Evolutionary conservation across 805 yeast species (phyloP).

Genomic region (Starmerella bombicola): DNA sequence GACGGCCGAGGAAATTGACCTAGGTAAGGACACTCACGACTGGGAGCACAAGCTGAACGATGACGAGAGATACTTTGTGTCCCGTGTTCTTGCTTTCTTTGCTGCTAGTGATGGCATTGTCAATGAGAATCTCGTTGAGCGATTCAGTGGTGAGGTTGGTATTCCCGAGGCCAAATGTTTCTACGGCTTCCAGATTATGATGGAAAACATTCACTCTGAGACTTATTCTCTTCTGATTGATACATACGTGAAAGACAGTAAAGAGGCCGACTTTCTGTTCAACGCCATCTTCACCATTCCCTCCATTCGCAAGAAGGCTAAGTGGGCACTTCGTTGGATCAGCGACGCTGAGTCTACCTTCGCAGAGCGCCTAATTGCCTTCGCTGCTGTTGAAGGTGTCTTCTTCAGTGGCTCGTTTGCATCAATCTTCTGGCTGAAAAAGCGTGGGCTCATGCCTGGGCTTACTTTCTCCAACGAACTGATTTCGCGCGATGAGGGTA

Average conservation of each 20-base stretch:
- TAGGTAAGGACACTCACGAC: conserved; percentile 79
- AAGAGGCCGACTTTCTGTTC: conserved; percentile 79
- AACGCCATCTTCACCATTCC: conserved; percentile 96
- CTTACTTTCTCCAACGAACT: conserved; percentile 94
- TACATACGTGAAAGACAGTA: conserved; percentile 90
- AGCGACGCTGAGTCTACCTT: conserved; percentile 74
- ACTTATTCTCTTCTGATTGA: conserved; percentile 91
- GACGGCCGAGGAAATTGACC: conserved; percentile 98
- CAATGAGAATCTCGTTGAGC: conserved; percentile 93
- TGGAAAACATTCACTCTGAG: conserved; percentile 98
- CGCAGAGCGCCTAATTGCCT: conserved; percentile 93
- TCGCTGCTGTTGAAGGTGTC: conserved; percentile 98
- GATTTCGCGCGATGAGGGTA: conserved; percentile 96
- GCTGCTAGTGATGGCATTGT: conserved; percentile 99
- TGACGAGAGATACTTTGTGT: conserved; percentile 83
- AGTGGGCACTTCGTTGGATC: conserved; percentile 98
- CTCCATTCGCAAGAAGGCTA: conserved; percentile 92
- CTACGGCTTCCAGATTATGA: conserved; percentile 99
- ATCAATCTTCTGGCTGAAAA: conserved; percentile 96
- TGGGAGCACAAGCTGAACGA: conserved; percentile 85
- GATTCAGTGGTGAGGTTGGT: conserved; percentile 94
- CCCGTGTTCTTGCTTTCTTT: conserved; percentile 90
- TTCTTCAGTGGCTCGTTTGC: conserved; percentile 98
- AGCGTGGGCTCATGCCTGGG: conserved; percentile 99
- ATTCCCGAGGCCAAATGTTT: conserved; percentile 96